A percentile compares a stretch with the other conserved stretches of the same genome.
Conservation (phyloP, 352 stramenopile species). For the Phytophthora tubulina region DNA sequence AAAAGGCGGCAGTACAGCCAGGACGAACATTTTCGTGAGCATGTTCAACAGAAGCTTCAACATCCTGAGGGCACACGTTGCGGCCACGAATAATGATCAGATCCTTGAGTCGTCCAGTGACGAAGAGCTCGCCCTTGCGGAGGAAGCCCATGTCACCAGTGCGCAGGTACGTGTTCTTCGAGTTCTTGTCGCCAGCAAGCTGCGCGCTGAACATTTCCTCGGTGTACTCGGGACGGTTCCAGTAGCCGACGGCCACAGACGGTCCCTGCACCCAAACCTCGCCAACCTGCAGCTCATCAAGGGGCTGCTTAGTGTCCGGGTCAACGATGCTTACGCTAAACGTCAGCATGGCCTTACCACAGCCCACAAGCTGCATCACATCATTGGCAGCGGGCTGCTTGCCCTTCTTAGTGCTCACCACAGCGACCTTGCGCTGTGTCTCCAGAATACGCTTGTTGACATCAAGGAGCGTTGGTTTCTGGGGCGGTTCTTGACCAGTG, state of each 20-base stretch:
- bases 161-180: constrained; percentile 54
- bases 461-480: constrained; percentile 66
- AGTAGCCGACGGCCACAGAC: constrained; percentile 79
- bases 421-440: constrained; percentile 53
- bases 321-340: constrained; percentile 80
- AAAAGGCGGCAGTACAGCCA: constrained; percentile 82
- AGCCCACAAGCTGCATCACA: constrained; percentile 78
- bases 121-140: constrained; percentile 70
- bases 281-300: constrained; percentile 74
- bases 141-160: constrained; percentile 87
- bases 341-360: constrained; percentile 80
- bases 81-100: constrained; percentile 88
- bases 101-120: constrained; percentile 83
- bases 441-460: constrained; percentile 77
- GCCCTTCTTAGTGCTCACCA: constrained; percentile 41
- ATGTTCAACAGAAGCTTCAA: constrained; percentile 75
- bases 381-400: constrained; percentile 40
- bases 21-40: constrained; percentile 76
- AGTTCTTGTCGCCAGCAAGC: constrained; percentile 54
- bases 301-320: constrained; percentile 55
- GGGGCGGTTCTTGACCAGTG: constrained; percentile 73
- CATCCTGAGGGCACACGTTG: constrained; percentile 82
- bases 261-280: constrained; percentile 95
- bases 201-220: constrained; percentile 74
- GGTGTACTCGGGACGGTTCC: constrained; percentile 73